These are phyloP conservation scores for Dipteronia dyeriana DNA, from an alignment of 345 rosid genomes.

Conservation along the genomic window DNA sequence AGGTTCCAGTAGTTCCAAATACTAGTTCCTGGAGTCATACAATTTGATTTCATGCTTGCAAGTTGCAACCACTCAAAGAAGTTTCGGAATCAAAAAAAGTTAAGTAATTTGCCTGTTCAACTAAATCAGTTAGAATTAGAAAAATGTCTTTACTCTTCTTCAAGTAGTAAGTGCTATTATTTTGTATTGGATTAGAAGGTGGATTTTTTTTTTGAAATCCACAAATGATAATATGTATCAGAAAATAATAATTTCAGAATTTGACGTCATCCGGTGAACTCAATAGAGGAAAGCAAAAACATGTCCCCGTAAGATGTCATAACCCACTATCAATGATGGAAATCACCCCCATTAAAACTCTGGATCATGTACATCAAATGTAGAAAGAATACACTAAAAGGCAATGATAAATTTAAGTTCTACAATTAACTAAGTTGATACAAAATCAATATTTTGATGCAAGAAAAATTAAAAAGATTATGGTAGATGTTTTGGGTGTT, in stretches of 20 bases:
- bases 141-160: background rate
- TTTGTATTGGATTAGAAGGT: background rate
- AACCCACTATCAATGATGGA: background rate
- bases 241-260: background rate
- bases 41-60: background rate
- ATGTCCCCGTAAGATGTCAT: background rate
- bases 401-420: background rate
- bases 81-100: background rate
- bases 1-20: background rate
- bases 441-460: background rate
- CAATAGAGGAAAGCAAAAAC: background rate
- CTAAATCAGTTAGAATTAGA: background rate
- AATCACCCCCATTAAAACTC: background rate
- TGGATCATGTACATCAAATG: conserved; percentile 5
- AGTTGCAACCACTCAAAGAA: conserved; percentile 4
- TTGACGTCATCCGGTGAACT: background rate
- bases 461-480: background rate
- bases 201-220: background rate
- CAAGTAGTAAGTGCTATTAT: background rate
- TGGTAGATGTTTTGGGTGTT: too few relatives aligned
- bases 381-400: background rate
- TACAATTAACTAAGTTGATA: background rate
- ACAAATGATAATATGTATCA: background rate
- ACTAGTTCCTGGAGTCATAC: background rate
- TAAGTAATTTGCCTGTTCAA: background rate